Conservation (phyloP, 352 stramenopile genomes). For the Phytopythium kandeliae region DNA sequence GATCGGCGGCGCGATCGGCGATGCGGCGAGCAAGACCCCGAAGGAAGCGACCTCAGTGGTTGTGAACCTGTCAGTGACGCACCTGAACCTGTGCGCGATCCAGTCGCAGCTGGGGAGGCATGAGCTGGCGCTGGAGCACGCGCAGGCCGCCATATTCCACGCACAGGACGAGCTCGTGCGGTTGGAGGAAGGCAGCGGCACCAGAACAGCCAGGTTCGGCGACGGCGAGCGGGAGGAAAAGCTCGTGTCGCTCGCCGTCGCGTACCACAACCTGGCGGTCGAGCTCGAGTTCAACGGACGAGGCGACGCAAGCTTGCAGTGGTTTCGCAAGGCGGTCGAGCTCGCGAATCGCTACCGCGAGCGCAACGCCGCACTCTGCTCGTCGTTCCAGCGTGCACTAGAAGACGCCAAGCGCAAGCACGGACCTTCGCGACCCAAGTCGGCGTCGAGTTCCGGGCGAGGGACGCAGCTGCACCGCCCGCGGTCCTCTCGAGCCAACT, state of each 20-base stretch:
- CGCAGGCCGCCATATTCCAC: constrained; percentile 76
- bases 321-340: constrained; percentile 80
- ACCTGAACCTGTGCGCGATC: constrained; percentile 78
- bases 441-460: not conserved
- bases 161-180: constrained; percentile 73
- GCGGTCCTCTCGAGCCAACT: constrained; percentile 1
- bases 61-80: constrained; percentile 76
- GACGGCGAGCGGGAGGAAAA: constrained; percentile 67
- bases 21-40: not conserved
- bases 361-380: constrained; percentile 50
- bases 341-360: constrained; percentile 57
- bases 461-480: constrained; percentile 15
- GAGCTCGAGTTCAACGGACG: constrained; percentile 74
- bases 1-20: constrained; percentile 25
- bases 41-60: constrained; percentile 35
- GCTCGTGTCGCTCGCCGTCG: constrained; percentile 66
- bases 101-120: constrained; percentile 69
- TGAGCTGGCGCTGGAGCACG: constrained; percentile 65
- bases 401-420: constrained; percentile 57
- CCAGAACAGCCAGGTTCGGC: constrained; percentile 22
- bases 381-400: constrained; percentile 75
- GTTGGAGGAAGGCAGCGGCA: constrained; percentile 23
- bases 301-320: constrained; percentile 69
- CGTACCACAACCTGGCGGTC: constrained; percentile 76
- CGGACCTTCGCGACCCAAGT: not conserved